Conservation (phyloP, 257 asterid species). For the Penstemon eatonii region DNA sequence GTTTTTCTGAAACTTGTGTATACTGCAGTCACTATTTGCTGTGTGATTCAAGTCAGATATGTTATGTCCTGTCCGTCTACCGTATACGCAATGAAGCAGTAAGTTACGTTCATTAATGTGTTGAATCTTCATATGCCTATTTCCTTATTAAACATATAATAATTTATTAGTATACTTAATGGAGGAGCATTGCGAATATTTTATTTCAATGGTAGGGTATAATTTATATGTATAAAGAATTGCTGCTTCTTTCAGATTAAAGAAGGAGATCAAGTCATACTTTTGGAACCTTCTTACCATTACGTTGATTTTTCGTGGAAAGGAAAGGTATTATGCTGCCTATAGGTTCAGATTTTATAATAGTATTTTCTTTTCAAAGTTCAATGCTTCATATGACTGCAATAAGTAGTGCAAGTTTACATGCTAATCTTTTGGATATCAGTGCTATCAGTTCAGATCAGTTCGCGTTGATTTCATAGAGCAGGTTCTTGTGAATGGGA, state of each 20-base stretch:
- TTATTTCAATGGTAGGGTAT: not conserved
- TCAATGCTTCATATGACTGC: not conserved
- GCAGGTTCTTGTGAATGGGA: conserved; percentile 89
- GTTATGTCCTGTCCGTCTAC: conserved; percentile 69
- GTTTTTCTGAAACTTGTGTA: conserved; percentile 14
- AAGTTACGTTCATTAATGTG: conserved; percentile 34
- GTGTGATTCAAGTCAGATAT: conserved; percentile 73
- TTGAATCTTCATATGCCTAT: conserved; percentile 11
- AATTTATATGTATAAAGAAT: conserved; percentile 1
- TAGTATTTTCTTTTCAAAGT: not conserved
- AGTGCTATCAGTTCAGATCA: conserved; percentile 79
- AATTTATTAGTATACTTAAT: conserved; percentile 5
- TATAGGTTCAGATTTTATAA: not conserved
- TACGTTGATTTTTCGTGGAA: conserved; percentile 73
- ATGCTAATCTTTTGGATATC: conserved; percentile 22
- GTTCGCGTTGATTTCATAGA: conserved; percentile 83
- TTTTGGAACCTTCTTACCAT: conserved; percentile 72
- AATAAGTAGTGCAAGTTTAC: not conserved
- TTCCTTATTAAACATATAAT: not conserved
- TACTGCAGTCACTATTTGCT: conserved; percentile 71
- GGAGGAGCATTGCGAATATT: conserved; percentile 4
- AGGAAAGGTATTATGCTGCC: conserved; percentile 56
- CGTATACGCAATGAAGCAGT: conserved; percentile 71
- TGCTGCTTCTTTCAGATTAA: conserved; percentile 53
- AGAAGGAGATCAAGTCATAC: conserved; percentile 77